Percentiles rank a stretch among this genome's conserved stretches.
These are phyloP conservation scores for Paxillus rubicundulus DNA, from an alignment of 768 basidiomycete species.

Conservation along the genomic window DNA sequence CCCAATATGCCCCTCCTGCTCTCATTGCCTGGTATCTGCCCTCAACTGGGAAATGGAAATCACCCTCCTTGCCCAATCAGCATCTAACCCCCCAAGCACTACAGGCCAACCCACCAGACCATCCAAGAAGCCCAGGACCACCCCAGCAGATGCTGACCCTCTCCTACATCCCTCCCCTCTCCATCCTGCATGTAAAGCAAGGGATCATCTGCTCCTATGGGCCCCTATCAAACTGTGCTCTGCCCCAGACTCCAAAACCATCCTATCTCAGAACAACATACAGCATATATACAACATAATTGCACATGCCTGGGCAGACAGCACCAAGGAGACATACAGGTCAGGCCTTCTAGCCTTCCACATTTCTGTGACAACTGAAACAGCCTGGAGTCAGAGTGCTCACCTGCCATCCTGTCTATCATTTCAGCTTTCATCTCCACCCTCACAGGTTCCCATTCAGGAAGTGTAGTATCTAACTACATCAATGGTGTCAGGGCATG, in stretches of 20 bases:
- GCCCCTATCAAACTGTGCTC: not conserved
- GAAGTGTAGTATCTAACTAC: too few species aligned
- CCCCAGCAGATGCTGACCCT: not conserved
- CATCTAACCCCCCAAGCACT: too few species aligned
- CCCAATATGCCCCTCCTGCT: not conserved
- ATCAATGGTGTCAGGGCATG: not conserved
- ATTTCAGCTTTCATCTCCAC: too few species aligned
- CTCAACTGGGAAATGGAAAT: slow-evolving; percentile 4
- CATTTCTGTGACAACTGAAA: slow-evolving; percentile 16
- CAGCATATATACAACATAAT: not conserved
- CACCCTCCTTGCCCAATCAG: too few species aligned
- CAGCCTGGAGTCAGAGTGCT: slow-evolving; percentile 10
- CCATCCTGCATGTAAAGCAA: slow-evolving; percentile 1
- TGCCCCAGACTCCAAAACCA: slow-evolving; percentile 9
- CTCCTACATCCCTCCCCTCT: not conserved
- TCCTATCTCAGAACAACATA: not conserved
- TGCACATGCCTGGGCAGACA: slow-evolving; percentile 4
- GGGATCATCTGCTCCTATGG: not conserved
- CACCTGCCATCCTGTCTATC: slow-evolving; percentile 11
- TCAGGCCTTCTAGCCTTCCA: slow-evolving; percentile 18
- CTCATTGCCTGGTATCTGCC: not conserved
- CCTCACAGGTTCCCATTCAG: too few species aligned
- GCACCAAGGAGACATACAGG: slow-evolving; percentile 13
- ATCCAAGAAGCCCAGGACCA: too few species aligned
- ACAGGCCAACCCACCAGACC: too few species aligned